Conservation (phyloP, 169 alveolate species). For the Babesia bigemina region DNA sequence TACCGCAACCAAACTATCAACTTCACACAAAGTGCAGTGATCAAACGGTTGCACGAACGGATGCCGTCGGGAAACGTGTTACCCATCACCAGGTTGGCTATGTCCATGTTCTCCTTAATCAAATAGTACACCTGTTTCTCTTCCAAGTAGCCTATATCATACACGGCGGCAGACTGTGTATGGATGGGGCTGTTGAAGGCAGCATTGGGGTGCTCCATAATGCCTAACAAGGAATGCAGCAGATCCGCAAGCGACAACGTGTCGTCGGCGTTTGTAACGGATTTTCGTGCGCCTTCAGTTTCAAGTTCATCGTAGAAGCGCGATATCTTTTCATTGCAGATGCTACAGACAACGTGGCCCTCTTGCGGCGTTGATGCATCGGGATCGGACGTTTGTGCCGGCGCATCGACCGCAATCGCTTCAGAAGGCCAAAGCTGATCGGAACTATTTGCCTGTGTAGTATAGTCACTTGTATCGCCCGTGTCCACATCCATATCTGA, state of each 20-base stretch:
- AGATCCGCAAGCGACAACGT: background rate
- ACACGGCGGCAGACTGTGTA: constrained; percentile 6
- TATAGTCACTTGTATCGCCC: too few species aligned
- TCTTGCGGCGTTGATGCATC: background rate
- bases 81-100: constrained; percentile 19
- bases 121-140: background rate
- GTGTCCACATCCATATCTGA: too few species aligned
- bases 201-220: constrained; percentile 1
- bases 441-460: too few species aligned
- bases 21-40: constrained; percentile 25
- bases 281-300: background rate
- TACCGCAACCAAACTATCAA: constrained; percentile 39
- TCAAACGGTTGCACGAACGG: constrained; percentile 6
- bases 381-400: background rate
- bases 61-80: background rate
- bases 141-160: constrained; percentile 20
- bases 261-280: background rate
- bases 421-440: too few species aligned
- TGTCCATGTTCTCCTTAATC: constrained; percentile 40
- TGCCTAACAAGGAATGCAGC: background rate
- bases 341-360: background rate
- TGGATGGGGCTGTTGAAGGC: constrained; percentile 3
- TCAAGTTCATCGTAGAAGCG: background rate
- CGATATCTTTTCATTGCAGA: constrained; percentile 1
- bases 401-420: background rate